Conservation (phyloP, 2,329 filamentous ascomycete genomes). For the Epichloe typhina region DNA sequence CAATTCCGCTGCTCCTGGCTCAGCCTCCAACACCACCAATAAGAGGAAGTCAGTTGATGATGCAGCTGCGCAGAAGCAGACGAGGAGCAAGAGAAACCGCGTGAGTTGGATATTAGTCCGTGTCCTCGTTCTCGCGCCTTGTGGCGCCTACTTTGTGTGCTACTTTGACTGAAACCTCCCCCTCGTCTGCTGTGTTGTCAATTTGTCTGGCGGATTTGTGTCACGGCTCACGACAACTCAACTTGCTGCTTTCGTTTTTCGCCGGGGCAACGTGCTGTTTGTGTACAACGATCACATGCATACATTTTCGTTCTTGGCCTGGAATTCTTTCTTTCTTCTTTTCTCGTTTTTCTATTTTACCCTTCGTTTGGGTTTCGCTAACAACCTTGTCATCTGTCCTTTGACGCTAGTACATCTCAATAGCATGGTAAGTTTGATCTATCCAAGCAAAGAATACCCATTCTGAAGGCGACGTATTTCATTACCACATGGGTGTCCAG, state of each 20-base stretch:
- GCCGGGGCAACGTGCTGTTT: too few relatives aligned
- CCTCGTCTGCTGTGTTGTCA: background rate
- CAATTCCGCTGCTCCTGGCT: conserved; percentile 30
- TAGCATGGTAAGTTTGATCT: conserved; percentile 38
- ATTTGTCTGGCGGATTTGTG: background rate
- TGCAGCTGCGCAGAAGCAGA: conserved; percentile 34
- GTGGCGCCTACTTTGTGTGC: background rate
- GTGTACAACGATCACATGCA: background rate
- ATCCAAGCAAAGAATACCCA: too few relatives aligned
- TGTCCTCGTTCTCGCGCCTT: background rate
- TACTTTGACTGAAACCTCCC: background rate
- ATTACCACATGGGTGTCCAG: background rate
- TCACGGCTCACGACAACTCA: background rate
- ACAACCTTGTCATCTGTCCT: background rate
- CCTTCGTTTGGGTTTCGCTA: background rate
- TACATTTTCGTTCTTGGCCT: background rate
- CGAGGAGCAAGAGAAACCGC: conserved; percentile 47
- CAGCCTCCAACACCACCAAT: conserved; percentile 11
- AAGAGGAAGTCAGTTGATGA: conserved; percentile 30
- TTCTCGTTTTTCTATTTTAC: background rate
- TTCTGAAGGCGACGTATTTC: background rate
- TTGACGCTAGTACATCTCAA: conserved; percentile 40
- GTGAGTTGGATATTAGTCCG: conserved; percentile 24
- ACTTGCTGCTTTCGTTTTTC: too few relatives aligned
- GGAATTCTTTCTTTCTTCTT: background rate